Evolutionary conservation across 1,139 yeast species (phyloP), one percentile per base, ranked within the genome.

Genomic region (Lodderomyces parapsilosis): DNA sequence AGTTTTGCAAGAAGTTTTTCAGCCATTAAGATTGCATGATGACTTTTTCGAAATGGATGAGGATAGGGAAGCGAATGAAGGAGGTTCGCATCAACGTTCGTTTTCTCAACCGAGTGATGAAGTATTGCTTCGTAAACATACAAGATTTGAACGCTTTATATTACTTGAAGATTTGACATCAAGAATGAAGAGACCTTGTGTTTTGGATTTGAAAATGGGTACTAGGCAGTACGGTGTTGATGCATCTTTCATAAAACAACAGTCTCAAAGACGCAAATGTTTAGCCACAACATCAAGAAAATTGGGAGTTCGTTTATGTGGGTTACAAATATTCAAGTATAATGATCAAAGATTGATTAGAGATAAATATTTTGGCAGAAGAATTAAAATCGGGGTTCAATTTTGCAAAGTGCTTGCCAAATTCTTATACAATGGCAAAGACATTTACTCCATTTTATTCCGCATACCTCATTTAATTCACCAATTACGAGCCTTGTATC

Each of bases 171-270:
- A 94, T 64, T 68, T 94, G 43, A 91, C 98, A 0, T 77, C 83
- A 41, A 88, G 89, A 27, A 80, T 93, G 83, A 70, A 65, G 27
- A 78, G 77, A 48, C 98, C 99, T 0, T 90, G 97, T 60, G 98
- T 93, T 1, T 69, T 94, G 46, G 99, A 94, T 63, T 73, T 94
- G 52, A 94, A 94, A 60, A 93, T 94, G 98, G 99, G 99, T 1
- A 91, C 99, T 0, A 75, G 99, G 43, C 99, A 94, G 63, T 93
- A 93, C 56, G 99, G 99, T n/a, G 85, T 91, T 13, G 96, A 89
- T 53, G 98, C 98, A 0, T 74, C 75, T 8, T 63, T 66, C 11
- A 70, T 80, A 43, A 94, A 94, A 63, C 88, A 84, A 58, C 62
- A 66, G 43, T 87, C 96, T 0, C 99, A 94, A 63, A 68, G 90